Conservation (phyloP, 2,329 filamentous ascomycete species). For the Phyllosticta paracitricarpa region DNA sequence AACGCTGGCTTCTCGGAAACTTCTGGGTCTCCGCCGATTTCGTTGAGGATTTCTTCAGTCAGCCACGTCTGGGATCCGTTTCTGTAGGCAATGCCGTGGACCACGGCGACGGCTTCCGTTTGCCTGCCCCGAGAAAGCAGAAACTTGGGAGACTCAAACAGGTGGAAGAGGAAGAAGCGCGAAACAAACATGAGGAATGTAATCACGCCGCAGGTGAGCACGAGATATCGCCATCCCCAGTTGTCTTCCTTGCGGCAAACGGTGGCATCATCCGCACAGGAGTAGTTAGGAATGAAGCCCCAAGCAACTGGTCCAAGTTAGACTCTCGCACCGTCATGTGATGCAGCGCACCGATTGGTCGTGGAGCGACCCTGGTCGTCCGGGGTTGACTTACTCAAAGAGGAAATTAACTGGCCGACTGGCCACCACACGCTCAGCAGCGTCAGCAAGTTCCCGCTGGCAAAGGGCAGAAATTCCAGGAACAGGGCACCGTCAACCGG, state of each 20-base stretch:
- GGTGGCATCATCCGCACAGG: constrained; percentile 27
- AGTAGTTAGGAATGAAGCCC: constrained; percentile 63
- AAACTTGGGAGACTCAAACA: constrained; percentile 81
- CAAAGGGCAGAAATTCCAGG: constrained; percentile 70
- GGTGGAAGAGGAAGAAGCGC: constrained; percentile 70
- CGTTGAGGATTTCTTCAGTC: constrained; percentile 57
- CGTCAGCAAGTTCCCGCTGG: constrained; percentile 63
- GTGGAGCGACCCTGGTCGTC: background rate
- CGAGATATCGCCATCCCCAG: constrained; percentile 65
- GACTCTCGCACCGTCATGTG: background rate
- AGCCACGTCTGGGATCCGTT: constrained; percentile 48
- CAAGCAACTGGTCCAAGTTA: constrained; percentile 48
- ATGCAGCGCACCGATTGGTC: background rate
- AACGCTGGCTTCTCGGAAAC: constrained; percentile 31
- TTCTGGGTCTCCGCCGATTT: constrained; percentile 41
- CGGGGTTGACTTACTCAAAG: constrained; percentile 30
- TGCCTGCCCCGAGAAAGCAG: constrained; percentile 68
- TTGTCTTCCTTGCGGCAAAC: constrained; percentile 40
- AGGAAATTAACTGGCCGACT: constrained; percentile 65
- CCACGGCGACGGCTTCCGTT: constrained; percentile 66
- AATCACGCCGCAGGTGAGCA: constrained; percentile 58
- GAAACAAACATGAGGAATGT: constrained; percentile 69
- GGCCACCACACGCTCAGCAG: constrained; percentile 84
- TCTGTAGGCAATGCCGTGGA: constrained; percentile 66
- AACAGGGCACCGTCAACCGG: constrained; percentile 74